Conservation (phyloP, 495 filamentous ascomycete genomes). For the Podospora pseudocomata region DNA sequence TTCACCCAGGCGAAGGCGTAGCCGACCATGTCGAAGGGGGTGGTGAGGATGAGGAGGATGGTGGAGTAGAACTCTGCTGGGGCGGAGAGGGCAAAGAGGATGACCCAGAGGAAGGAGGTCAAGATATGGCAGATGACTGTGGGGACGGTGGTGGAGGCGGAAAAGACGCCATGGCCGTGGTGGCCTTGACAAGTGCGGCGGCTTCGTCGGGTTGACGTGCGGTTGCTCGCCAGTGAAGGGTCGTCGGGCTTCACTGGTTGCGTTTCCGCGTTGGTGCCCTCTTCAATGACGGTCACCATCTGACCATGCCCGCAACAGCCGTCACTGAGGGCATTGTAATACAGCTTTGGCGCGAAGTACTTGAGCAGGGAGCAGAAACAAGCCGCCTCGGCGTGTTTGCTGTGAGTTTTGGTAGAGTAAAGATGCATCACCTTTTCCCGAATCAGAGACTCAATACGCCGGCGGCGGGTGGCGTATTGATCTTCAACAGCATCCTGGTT, state of each 20-base stretch:
- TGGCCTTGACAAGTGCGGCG: slow-evolving; percentile 8
- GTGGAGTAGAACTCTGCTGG: slow-evolving; percentile 7
- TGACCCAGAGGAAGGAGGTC: neutral
- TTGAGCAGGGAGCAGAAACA: slow-evolving; percentile 29
- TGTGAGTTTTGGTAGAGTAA: neutral
- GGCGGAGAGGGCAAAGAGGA: neutral
- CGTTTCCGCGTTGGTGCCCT: neutral
- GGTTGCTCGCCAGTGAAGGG: neutral
- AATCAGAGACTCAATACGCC: slow-evolving; percentile 1
- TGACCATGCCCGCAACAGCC: slow-evolving; percentile 14
- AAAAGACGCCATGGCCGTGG: slow-evolving; percentile 27
- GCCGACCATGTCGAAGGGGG: slow-evolving; percentile 19
- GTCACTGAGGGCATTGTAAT: slow-evolving; percentile 11
- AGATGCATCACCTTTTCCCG: neutral
- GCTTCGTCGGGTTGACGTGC: neutral
- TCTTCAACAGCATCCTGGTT: neutral
- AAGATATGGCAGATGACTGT: neutral
- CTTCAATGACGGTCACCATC: neutral
- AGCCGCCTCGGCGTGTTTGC: slow-evolving; percentile 2
- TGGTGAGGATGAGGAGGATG: slow-evolving; percentile 23
- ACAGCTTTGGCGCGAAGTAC: slow-evolving; percentile 13
- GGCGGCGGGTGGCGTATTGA: neutral
- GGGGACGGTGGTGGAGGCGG: neutral
- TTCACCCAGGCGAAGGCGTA: neutral
- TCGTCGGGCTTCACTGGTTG: neutral